These are phyloP conservation scores for Rubia tinctorum DNA, from an alignment of 305 asterid genomes.

Conservation along the genomic window DNA sequence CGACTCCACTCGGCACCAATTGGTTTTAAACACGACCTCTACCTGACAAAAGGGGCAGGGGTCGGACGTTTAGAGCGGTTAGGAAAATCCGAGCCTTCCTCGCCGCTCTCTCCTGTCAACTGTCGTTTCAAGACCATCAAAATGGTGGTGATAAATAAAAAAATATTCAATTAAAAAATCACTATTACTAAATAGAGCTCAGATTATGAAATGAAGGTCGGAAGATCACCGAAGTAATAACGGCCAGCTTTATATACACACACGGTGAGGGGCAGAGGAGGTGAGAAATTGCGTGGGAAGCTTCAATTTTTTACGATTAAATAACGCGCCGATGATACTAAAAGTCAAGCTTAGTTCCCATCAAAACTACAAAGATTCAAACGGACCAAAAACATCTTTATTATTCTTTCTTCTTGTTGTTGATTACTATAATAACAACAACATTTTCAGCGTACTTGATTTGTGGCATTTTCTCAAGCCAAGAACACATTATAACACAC, in stretches of 20 bases:
- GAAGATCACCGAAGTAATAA: background rate
- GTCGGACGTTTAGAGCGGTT: constrained; percentile 31
- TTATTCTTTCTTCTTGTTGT: no score
- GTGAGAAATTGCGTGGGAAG: constrained; percentile 51
- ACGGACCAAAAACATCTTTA: constrained; percentile 3
- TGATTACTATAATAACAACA: no score
- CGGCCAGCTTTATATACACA: constrained; percentile 5
- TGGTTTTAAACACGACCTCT: constrained; percentile 12
- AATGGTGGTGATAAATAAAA: background rate
- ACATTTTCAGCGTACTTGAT: constrained; percentile 12
- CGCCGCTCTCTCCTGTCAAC: constrained; percentile 42
- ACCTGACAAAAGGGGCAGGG: constrained; percentile 29
- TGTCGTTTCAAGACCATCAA: constrained; percentile 74
- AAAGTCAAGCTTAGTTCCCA: constrained; percentile 40
- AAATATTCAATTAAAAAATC: background rate
- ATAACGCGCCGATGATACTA: constrained; percentile 25
- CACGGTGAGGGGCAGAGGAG: background rate
- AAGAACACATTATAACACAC: background rate
- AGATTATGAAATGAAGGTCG: background rate
- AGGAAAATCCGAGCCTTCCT: constrained; percentile 49
- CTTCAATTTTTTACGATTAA: constrained; percentile 29
- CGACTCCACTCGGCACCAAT: no score
- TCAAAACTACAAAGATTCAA: constrained; percentile 9
- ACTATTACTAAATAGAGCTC: background rate
- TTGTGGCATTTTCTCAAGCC: constrained; percentile 10